phyloP scores from a whole-genome alignment of 73 alveolate species.

The Diophrys appendiculata region DNA sequence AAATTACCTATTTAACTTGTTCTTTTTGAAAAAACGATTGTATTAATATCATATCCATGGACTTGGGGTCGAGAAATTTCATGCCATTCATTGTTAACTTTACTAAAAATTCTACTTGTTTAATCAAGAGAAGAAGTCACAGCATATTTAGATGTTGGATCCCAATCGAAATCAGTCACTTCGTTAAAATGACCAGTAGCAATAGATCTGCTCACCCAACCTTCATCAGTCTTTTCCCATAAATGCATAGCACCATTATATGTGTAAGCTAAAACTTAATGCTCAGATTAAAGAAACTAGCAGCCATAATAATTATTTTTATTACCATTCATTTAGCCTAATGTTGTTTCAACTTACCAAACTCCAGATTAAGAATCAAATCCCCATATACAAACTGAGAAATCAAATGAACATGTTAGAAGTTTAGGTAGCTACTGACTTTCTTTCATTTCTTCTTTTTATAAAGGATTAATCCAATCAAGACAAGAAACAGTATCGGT shows the following conservation, averaged over 20 bases:
- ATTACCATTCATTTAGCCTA: slow-evolving; percentile 91
- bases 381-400: slow-evolving; percentile 84
- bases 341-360: slow-evolving; percentile 85
- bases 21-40: slow-evolving; percentile 48
- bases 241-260: slow-evolving; percentile 88
- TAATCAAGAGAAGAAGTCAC: slow-evolving; percentile 91
- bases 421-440: slow-evolving; percentile 38
- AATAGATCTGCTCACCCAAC: slow-evolving; percentile 65
- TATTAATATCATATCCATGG: slow-evolving; percentile 93
- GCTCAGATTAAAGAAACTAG: slow-evolving; percentile 56
- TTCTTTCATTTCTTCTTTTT: background rate
- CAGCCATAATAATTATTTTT: slow-evolving; percentile 87
- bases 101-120: slow-evolving; percentile 83
- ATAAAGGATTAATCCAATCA: slow-evolving; percentile 71
- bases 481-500: slow-evolving; percentile 84
- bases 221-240: slow-evolving; percentile 80
- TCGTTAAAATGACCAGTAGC: slow-evolving; percentile 94
- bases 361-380: slow-evolving; percentile 52
- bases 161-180: slow-evolving; percentile 94
- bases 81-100: slow-evolving; percentile 71
- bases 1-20: slow-evolving; percentile 24
- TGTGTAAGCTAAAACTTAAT: slow-evolving; percentile 83
- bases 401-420: slow-evolving; percentile 85
- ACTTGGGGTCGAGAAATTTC: slow-evolving; percentile 92
- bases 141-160: slow-evolving; percentile 57